Evolutionary conservation across 371 early-diverging fungal species (phyloP), one percentile per base, ranked within the genome.

Genomic region (Rhizopus delemar): DNA sequence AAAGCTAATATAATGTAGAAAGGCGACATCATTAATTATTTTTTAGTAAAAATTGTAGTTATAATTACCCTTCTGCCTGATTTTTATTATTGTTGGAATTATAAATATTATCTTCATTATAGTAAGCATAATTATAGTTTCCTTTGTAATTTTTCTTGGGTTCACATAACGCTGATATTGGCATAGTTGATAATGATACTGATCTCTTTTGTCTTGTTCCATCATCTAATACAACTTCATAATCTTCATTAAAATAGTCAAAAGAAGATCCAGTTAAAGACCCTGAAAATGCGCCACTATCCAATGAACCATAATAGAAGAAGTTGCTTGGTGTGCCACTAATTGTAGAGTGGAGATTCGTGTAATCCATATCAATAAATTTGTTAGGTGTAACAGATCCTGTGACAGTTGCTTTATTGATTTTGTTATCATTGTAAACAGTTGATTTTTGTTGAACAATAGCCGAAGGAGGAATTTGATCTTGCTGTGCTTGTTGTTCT

Each of bases 221-320:
- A 57, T 71, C 72, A 43, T 71, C 72, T 11, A 65, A 46, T 11
- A 71, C 60, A 29, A 71, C 72, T 15, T 65, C 67, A 51, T 59
- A 67, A 31, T 68, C 68, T 32, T 59, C 64, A 15, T 48, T 64
- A 34, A 49, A 59, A 50, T 63, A 57, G 8, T 63, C 63, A 46
- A 53, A 60, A 49, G 60, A 61, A 2, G 66, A 66, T 2, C 61
- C 66, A 33, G 54, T 46, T 41, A 61, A 61, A 6, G 66, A 66
- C 38, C 41, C 46, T 5, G 61, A 60, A 31, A 60, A n/a, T 9
- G 41, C 31, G 0, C 48, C 43, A 15, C 61, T 66, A 41, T 60
- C 66, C 12, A 66, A 31, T 0, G 66, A 66, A 9, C 66, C 66
- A 41, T 66, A 66, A 49, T 66, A 66, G 31, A 51, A 66, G 36